phyloP scores from a whole-genome alignment of 257 asterid species.

The Solanum arcanum region DNA sequence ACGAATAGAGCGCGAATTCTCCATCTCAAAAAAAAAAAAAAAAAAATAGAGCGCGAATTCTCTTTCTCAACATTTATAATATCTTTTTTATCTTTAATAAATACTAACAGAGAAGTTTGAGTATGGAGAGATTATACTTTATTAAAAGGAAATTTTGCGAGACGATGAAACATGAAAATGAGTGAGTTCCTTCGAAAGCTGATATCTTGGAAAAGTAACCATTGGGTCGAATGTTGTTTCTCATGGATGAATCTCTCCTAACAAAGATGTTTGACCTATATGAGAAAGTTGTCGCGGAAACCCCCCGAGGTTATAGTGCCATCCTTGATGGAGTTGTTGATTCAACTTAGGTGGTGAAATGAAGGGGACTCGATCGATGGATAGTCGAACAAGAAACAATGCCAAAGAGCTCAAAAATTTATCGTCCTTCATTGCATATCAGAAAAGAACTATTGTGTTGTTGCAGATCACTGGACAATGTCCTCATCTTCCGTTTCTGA shows the following conservation, averaged over 20 bases:
- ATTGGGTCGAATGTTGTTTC: background rate
- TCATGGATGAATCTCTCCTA: background rate
- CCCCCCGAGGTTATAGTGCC: background rate
- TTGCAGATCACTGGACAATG: background rate
- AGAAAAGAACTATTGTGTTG: background rate
- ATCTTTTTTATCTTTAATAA: background rate
- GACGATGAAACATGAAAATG: background rate
- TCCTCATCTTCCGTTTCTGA: background rate
- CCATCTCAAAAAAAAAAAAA: background rate
- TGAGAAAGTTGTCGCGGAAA: background rate
- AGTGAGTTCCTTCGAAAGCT: background rate
- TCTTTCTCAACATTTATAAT: background rate
- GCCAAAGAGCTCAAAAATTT: too few relatives aligned
- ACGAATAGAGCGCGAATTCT: background rate
- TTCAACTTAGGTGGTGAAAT: background rate
- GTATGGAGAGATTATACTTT: too few relatives aligned
- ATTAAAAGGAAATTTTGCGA: background rate
- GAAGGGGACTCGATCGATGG: background rate
- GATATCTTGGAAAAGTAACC: background rate
- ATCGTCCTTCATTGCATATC: background rate
- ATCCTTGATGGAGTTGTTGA: background rate
- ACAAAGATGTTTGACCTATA: background rate
- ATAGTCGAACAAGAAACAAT: too few relatives aligned
- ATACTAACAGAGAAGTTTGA: background rate
- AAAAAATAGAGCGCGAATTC: background rate